Evolutionary conservation across 2,329 filamentous ascomycete species (phyloP).

Genomic region (Clarireedia homoeocarpa): DNA sequence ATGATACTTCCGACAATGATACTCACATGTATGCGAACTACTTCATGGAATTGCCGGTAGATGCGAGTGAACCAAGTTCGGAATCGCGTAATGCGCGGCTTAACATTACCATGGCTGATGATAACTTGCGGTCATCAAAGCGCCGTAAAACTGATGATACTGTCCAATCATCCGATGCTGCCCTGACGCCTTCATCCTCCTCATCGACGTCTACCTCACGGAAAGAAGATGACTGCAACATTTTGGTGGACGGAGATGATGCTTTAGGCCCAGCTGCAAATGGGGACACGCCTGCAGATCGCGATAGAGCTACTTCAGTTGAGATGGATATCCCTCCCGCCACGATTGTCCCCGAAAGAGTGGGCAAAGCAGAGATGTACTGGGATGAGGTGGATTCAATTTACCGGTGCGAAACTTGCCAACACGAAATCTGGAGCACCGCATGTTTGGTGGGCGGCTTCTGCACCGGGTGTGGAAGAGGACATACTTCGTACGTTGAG

Average conservation of each 20-base stretch:
- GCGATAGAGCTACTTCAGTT: neutral
- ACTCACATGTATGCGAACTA: neutral
- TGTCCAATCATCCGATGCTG: neutral
- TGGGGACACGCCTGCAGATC: too few relatives aligned
- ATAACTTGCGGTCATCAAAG: neutral
- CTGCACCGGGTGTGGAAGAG: slow-evolving; percentile 16
- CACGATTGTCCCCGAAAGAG: neutral
- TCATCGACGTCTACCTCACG: slow-evolving; percentile 7
- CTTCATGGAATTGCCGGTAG: neutral
- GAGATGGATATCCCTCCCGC: neutral
- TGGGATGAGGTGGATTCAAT: slow-evolving; percentile 16
- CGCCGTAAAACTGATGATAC: neutral
- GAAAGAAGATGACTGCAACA: neutral
- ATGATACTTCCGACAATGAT: neutral
- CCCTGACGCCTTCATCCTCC: neutral
- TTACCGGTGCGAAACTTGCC: slow-evolving; percentile 18
- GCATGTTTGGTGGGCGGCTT: neutral
- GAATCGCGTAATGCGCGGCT: slow-evolving; percentile 14
- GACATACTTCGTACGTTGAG: slow-evolving; percentile 15
- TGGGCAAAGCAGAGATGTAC: neutral
- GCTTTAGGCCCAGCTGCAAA: too few relatives aligned
- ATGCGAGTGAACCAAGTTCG: neutral
- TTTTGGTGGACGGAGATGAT: too few relatives aligned
- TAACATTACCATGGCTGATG: slow-evolving; percentile 13
- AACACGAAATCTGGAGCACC: slow-evolving; percentile 20